Conservation (phyloP, 2,329 filamentous ascomycete species). For the Phialocephala sp. region DNA sequence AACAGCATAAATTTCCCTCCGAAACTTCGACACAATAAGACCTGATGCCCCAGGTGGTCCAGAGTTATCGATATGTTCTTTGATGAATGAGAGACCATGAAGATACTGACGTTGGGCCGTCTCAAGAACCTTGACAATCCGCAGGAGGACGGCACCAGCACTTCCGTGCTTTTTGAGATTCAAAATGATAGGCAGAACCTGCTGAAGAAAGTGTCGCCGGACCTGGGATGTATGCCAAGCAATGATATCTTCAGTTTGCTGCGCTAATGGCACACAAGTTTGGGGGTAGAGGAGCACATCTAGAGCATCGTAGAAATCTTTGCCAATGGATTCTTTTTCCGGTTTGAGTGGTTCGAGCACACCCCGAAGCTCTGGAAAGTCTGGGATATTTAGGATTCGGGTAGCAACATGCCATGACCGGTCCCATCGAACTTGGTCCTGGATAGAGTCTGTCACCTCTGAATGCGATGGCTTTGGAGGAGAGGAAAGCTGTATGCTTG, state of each 20-base stretch:
- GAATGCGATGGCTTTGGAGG: conserved; percentile 10
- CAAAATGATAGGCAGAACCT: conserved; percentile 61
- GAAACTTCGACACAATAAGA: conserved; percentile 56
- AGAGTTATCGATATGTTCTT: conserved; percentile 51
- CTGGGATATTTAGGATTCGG: conserved; percentile 59
- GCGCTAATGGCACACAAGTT: conserved; percentile 53
- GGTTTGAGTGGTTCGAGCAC: conserved; percentile 29
- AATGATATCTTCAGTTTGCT: conserved; percentile 61
- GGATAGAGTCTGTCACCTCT: conserved; percentile 30
- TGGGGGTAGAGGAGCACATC: conserved; percentile 57
- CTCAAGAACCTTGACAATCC: conserved; percentile 63
- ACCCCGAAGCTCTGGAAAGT: conserved; percentile 54
- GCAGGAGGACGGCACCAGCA: conserved; percentile 53
- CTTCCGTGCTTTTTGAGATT: conserved; percentile 46
- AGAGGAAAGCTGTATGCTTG: conserved; percentile 15
- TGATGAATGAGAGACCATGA: conserved; percentile 58
- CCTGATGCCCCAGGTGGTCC: conserved; percentile 43
- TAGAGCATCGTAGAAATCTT: conserved; percentile 56
- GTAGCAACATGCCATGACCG: conserved; percentile 68
- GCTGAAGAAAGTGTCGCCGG: conserved; percentile 63
- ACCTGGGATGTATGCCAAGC: conserved; percentile 67
- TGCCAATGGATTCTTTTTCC: conserved; percentile 41
- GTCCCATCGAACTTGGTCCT: conserved; percentile 61
- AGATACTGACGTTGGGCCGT: conserved; percentile 63
- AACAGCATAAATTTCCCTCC: conserved; percentile 66